A percentile compares a stretch with the other conserved stretches of the same genome.
Conservation (phyloP, 768 basidiomycete species). For the Leccinum ochraceum region DNA sequence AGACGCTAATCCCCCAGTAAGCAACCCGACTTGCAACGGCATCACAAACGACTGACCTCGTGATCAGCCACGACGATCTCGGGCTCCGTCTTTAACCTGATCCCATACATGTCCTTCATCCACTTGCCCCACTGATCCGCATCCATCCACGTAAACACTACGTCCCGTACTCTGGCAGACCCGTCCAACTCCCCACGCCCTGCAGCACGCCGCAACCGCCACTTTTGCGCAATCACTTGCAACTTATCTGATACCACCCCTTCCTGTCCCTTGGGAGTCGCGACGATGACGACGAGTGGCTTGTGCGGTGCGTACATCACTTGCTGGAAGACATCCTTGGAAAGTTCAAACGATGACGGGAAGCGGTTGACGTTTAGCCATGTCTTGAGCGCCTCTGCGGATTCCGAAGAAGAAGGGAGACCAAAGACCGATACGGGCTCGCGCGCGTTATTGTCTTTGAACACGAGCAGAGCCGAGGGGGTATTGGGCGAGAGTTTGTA, state of each 20-base stretch:
- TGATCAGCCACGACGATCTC: conserved; percentile 80
- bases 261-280: conserved; percentile 39
- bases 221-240: conserved; percentile 55
- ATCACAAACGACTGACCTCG: conserved; percentile 24
- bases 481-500: conserved; percentile 38
- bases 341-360: conserved; percentile 73
- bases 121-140: conserved; percentile 79
- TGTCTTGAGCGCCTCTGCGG: conserved; percentile 27
- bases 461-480: conserved; percentile 65
- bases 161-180: conserved; percentile 39
- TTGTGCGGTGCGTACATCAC: conserved; percentile 80
- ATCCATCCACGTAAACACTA: conserved; percentile 93
- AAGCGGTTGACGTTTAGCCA: conserved; percentile 76
- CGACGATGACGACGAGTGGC: conserved; percentile 79
- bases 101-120: conserved; percentile 91
- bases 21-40: not conserved
- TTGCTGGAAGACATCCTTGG: conserved; percentile 74
- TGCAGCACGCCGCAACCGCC: conserved; percentile 41
- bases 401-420: conserved; percentile 4
- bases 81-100: conserved; percentile 38
- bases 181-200: not conserved
- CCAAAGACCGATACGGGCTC: conserved; percentile 47
- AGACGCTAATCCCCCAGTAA: conserved; percentile 41
- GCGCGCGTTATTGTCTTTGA: conserved; percentile 57
- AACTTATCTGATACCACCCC: conserved; percentile 49